A percentile compares a stretch with the other conserved stretches of the same genome.
Conservation (phyloP, 225 moss, liverwort and hornwort species). For the Ulota crispa region DNA sequence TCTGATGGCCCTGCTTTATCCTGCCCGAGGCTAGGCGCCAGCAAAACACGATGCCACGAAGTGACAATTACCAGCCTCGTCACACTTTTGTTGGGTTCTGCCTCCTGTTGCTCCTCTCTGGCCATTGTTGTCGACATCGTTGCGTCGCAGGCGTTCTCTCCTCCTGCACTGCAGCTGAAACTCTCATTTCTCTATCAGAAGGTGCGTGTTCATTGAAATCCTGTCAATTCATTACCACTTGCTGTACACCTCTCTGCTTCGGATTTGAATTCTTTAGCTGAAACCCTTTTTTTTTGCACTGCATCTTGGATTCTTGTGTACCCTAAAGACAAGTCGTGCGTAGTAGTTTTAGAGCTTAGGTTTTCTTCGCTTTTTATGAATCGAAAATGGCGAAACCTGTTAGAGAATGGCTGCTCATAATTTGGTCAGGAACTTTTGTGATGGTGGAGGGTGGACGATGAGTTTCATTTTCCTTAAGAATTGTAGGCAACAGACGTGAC, state of each 20-base stretch:
- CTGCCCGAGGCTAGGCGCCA: too few species aligned
- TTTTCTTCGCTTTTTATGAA: neutral
- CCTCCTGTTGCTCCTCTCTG: neutral
- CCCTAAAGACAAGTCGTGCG: neutral
- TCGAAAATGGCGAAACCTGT: neutral
- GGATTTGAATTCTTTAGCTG: neutral
- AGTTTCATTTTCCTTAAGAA: neutral
- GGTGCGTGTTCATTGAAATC: neutral
- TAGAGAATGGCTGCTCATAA: neutral
- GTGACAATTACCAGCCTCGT: too few species aligned
- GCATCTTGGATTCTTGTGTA: neutral
- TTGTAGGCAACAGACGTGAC: neutral
- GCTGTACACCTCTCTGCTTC: neutral
- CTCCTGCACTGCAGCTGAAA: neutral
- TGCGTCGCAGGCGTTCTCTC: neutral
- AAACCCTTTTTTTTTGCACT: neutral
- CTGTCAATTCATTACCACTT: neutral
- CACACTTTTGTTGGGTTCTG: too few species aligned
- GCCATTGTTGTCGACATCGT: slow-evolving; percentile 7
- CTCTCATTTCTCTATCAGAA: neutral
- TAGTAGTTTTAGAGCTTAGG: neutral
- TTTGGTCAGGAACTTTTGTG: neutral
- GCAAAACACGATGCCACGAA: too few species aligned
- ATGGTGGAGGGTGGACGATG: neutral
- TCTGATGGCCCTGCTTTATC: too few species aligned